Percentiles rank a stretch among this genome's conserved stretches.
Evolutionary conservation across 306 rosid species (phyloP).

Genomic region (Glycyrrhiza uralensis): DNA sequence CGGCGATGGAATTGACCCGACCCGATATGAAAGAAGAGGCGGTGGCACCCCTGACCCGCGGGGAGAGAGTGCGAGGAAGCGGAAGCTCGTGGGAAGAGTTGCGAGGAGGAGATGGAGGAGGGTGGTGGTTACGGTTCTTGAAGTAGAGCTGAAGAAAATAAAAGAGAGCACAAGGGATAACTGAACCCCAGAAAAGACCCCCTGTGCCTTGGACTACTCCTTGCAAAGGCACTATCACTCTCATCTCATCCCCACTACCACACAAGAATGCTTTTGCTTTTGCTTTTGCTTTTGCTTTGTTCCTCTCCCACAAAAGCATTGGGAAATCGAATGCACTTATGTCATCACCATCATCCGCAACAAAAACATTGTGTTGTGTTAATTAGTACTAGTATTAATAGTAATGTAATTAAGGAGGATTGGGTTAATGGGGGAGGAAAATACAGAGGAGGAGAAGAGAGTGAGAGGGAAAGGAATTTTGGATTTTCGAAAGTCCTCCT

Average conservation of each 20-base stretch:
- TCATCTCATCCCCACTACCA: slow-evolving; percentile 37
- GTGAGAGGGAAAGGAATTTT: background rate
- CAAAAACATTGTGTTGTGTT: no score
- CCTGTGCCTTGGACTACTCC: slow-evolving; percentile 91
- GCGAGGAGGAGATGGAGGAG: slow-evolving; percentile 19
- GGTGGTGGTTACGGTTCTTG: slow-evolving; percentile 44
- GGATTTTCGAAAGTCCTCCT: background rate
- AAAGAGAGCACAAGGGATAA: slow-evolving; percentile 90
- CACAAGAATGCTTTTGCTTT: background rate
- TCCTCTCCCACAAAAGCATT: no score
- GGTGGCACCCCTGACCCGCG: slow-evolving; percentile 24
- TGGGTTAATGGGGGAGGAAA: background rate
- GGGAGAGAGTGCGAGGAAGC: slow-evolving; percentile 45
- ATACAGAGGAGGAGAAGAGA: background rate
- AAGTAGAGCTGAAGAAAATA: slow-evolving; percentile 78
- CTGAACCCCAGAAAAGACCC: slow-evolving; percentile 81
- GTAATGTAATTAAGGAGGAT: no score
- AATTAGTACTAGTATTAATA: no score
- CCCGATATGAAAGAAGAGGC: slow-evolving; percentile 52
- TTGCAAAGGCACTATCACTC: slow-evolving; percentile 88
- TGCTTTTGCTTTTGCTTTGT: no score
- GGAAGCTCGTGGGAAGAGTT: slow-evolving; percentile 15
- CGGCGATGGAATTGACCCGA: slow-evolving; percentile 44
- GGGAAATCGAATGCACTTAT: no score
- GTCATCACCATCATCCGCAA: no score